Base-by-base conservation (phyloP, 768 basidiomycete genomes). In the Russula sp. region DNA sequence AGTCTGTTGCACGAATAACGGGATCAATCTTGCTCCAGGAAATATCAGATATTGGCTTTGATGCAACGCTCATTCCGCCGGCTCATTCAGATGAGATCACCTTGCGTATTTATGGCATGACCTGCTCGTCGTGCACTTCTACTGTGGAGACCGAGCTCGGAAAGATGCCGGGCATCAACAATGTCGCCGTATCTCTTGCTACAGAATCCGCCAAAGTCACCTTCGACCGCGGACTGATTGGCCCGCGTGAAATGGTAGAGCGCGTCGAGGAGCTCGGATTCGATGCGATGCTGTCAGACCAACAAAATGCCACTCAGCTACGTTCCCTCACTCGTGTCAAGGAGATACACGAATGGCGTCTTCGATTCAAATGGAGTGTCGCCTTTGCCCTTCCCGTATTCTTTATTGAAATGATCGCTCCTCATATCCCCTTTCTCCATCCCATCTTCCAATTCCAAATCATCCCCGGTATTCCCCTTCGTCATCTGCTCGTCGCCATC, bases 351-450 rank as follows among this genome's bases (percentile, higher is more conserved):
- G 88, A 95, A 70, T 99, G 97, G 97, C 78, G 83, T 47, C 73
- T 74, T 20, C 86, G 93, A 25, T 86, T 98, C 76, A 70, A 83
- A 39, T 85, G 85, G 79, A 83, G 86, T 70, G 65, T 87, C 34
- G 68, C 76, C 9, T 96, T 99, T 70, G 93, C 93, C 54, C 64
- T 95, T 0, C 97, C 97, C n/a, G 93, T 95, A 43, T 98, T 98
- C 75, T 83, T 97, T 72, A 75, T 98, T 57, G 79, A 82, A 62
- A 98, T 98, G 95, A 71, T 98, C 55, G 82, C 83, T 36, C 86
- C 84, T 3, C 84, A 78, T 67, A 79, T 94, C 49, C 77, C 81
- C 38, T 81, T 82, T 62, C 71, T 94, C 59, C 79, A 73, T 38
- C 71, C 77, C 3, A 55, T 94, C 45, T 72, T 86, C 65, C 73